Base-by-base conservation (phyloP, 2,329 filamentous ascomycete genomes). In the Trichoderma asperellum region DNA sequence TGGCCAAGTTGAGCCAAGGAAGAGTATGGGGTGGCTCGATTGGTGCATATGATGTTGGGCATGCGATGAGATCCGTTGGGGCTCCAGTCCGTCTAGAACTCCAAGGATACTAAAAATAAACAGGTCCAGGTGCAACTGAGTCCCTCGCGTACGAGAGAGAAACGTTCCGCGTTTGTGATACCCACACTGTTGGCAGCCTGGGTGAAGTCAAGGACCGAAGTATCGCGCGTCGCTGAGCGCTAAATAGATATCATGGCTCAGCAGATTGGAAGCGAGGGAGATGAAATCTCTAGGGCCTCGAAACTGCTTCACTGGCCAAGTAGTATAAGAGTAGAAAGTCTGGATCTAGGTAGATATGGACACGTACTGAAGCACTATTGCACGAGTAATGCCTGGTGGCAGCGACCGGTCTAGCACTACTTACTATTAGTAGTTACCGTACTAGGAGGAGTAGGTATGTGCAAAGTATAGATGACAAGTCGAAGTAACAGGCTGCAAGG, bases 111-210 rank as follows among this genome's bases (percentile, higher is more conserved):
- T 59, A 68, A 68, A 68, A 60, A 68, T 59, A 68, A 40, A 18
- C 4, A 27, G 27, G 47, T 2, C 24, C 53, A 6, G 24, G 63
- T 66, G 53, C 63, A 35, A 65, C 49, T 37, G 14, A 49, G 29
- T 66, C 53, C 63, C 53, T 66, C 63, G 53, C 27, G 63, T 58
- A 49, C 35, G 56, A 35, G 56, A 12, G 27, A 53, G 56, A 68
- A 60, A 60, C 55, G 52, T 29, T n/a, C 52, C 67, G 67, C 63
- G 62, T 68, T 63, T 59, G 67, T 68, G 67, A 57, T 49, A 63
- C 59, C 49, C 63, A 40, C 35, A 47, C 24, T 56, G n/a, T 56
- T 21, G 43, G 47, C 29, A 29, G 24, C 24, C 24, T 24, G 34
- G 32, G 57, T 58, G 37, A 58, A 58, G 49, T 40, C 16, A 47